Conservation (phyloP, 2,329 filamentous ascomycete genomes). For the Leptographium flavum region DNA sequence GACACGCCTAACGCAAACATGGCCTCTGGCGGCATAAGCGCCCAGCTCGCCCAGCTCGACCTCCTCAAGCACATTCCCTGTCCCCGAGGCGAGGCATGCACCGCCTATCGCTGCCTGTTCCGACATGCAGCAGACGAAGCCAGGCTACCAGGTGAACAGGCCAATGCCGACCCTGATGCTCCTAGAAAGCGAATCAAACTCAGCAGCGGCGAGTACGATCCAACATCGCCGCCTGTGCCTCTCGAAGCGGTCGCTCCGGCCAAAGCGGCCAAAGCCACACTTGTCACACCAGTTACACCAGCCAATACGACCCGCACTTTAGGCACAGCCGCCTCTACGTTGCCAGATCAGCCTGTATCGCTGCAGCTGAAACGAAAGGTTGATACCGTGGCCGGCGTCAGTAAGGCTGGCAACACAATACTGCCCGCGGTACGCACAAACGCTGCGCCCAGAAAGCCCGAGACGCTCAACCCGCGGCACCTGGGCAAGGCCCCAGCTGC, state of each 20-base stretch:
- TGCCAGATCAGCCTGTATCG: conserved; percentile 1
- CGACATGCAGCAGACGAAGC: conserved; percentile 7
- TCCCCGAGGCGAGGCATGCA: conserved; percentile 12
- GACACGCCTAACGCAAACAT: too few species aligned
- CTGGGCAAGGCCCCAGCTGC: conserved; percentile 42
- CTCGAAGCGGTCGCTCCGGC: too few species aligned
- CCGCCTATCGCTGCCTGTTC: conserved; percentile 12
- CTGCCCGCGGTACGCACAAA: background rate
- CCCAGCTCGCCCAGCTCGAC: conserved; percentile 2
- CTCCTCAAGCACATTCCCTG: conserved; percentile 14
- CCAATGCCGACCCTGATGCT: background rate
- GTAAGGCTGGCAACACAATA: background rate
- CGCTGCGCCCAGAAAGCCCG: conserved; percentile 21
- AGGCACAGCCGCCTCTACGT: background rate
- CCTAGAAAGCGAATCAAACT: conserved; percentile 1
- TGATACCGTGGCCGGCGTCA: background rate
- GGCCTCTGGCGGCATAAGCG: conserved; percentile 3
- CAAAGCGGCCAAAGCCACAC: background rate
- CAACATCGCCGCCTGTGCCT: background rate
- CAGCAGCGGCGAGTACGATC: conserved; percentile 1
- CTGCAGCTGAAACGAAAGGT: conserved; percentile 8
- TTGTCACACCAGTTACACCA: background rate
- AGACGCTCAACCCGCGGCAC: conserved; percentile 53
- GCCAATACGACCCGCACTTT: background rate
- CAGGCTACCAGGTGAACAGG: background rate